These are phyloP conservation scores for Verticillium zaregamsianum DNA, from an alignment of 2,329 filamentous ascomycete species.

Conservation along the genomic window DNA sequence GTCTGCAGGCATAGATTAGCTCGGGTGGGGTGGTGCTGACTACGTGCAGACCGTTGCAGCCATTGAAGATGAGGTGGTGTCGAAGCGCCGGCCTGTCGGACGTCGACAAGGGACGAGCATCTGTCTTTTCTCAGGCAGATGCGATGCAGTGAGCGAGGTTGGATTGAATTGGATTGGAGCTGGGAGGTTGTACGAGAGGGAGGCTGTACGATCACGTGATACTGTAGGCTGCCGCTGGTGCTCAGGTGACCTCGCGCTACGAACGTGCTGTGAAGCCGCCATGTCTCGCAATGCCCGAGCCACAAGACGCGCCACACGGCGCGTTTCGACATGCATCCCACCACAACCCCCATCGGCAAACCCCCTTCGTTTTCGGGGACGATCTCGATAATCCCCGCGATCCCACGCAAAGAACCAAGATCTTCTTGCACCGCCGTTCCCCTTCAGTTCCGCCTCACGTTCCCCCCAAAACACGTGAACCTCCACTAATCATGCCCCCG, in stretches of 20 bases:
- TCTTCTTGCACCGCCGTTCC: no score
- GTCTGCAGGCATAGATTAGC: conserved; percentile 1
- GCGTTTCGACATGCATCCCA: not conserved
- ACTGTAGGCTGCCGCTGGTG: not conserved
- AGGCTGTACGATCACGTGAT: not conserved
- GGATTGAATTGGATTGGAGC: no score
- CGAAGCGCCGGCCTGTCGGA: not conserved
- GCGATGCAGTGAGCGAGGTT: no score
- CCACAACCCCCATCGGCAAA: no score
- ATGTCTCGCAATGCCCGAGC: not conserved
- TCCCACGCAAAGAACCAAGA: not conserved
- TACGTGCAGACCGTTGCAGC: not conserved
- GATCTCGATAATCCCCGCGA: not conserved
- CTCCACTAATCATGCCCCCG: not conserved
- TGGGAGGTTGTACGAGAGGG: no score
- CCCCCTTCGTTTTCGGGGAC: not conserved
- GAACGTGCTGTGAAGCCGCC: not conserved
- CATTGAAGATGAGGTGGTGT: not conserved
- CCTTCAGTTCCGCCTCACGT: not conserved
- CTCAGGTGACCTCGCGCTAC: conserved; percentile 1
- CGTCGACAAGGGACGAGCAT: not conserved
- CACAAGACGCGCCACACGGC: not conserved
- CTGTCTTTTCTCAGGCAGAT: no score
- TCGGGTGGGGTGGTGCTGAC: not conserved
- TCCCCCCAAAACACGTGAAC: not conserved